Base-by-base conservation (phyloP, 2,329 filamentous ascomycete genomes). In the Biscogniauxia mediterranea region DNA sequence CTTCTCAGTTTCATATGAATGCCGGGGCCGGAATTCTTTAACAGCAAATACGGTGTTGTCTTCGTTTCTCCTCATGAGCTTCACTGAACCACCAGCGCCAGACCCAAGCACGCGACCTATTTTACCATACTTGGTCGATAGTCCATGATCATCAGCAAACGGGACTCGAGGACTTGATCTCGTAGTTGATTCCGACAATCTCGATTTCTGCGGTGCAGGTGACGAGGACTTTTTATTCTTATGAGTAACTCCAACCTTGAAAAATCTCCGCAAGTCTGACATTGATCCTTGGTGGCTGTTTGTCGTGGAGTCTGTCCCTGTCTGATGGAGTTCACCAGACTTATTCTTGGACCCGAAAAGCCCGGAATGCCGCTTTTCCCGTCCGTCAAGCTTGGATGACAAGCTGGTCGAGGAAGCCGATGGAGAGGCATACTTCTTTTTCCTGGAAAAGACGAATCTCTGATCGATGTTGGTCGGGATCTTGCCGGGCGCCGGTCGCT, bases 31-130 rank as follows among this genome's bases (percentile, higher is more conserved):
- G 78, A 99, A 99, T 73, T 99, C 94, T 77, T 99, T 99, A 57
- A 98, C 95, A 1, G 95, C 95, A 76, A 99, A 99, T 0, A 96
- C 95, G 6, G 92, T 92, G 25, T 90, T 90, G 72, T 99, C 95
- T 65, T 92, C 93, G 71, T 89, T 94, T 63, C 95, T 87, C 80
- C 95, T 97, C 89, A 99, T 92, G 56, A 99, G 79, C 66, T 94
- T 87, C 17, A 99, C 95, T 0, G 94, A 98, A 25, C 95, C 95
- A 56, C 95, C 95, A 26, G 95, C 95, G 25, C 95, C 95, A 26
- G 94, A 94, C 5, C 95, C 95, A 13, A 99, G 83, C 0, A 98
- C 92, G 73, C 92, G 95, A 60, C 94, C 95, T 66, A 99, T 89
- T 73, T 97, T 98, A 53, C 95, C 95, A 74, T 98, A 99, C 72